Base-by-base conservation (phyloP, 169 alveolate genomes). In the Babesia ovis region DNA sequence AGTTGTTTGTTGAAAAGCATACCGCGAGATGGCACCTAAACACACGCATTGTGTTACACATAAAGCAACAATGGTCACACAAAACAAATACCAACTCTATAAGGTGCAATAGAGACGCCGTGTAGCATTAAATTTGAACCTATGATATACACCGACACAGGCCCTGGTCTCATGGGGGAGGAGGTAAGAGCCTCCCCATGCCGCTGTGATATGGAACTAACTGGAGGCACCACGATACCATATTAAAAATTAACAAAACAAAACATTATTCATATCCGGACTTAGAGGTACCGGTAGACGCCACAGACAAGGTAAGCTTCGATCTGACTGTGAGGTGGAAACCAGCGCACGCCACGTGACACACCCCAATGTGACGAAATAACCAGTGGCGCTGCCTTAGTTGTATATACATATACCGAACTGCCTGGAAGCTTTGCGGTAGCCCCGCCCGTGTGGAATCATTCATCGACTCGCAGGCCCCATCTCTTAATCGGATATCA, bases 401-500 rank as follows among this genome's bases (percentile, higher is more conserved):
- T 11, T 11, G 56, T 48, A 5, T 48, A 5, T 8, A 8, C 25
- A 5, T 20, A 20, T 8, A 48, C 11, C 16, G 16, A 16, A 48
- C 18, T 8, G 56, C 56, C 25, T 8, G 56, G 11, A 16, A 48
- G 31, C 43, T 20, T 0, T 22, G 25, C 61, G 1, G 61, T 8
- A 23, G 31, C 35, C 31, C n/a, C 43, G 9, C 9, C 3, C 4
- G 16, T 34, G 50, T 57, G 67, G 51, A 32, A 57, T 57, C 50
- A 37, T 35, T 3, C 48, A 31, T 4, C 46, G 41, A 5, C 29
- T 27, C 29, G 29, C 61, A 64, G 74, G 48, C 62, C 53, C 59
- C 51, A 31, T 18, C n/a, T 45, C 25, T 5, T 20, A 64, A 64
- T 64, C 61, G 74, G 74, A 64, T 64, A 37, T 41, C 39, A 72